phyloP scores from a whole-genome alignment of 2,329 filamentous ascomycete genomes.

The Chalaropsis thielavioides region DNA sequence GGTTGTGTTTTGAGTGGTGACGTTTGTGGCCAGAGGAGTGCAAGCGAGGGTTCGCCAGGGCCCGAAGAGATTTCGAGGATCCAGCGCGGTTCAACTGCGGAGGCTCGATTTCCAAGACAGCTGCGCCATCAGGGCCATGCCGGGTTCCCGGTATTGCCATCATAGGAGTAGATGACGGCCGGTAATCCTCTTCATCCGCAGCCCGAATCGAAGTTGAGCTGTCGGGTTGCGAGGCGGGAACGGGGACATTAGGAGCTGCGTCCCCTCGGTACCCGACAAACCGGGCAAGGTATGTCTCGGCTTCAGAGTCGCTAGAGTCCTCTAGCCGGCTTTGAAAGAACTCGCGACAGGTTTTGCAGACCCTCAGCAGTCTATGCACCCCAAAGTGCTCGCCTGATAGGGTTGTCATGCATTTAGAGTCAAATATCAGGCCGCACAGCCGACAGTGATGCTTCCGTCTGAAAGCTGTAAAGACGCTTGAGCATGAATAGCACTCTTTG shows the following conservation, averaged over 20 bases:
- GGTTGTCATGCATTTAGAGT: slow-evolving; percentile 87
- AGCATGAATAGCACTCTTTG: slow-evolving; percentile 91
- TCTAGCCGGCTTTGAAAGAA: slow-evolving; percentile 74
- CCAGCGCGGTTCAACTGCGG: slow-evolving; percentile 78
- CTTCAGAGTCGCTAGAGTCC: slow-evolving; percentile 63
- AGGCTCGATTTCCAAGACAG: slow-evolving; percentile 78
- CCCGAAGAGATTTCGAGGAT: slow-evolving; percentile 78
- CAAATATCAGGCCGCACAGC: slow-evolving; percentile 95
- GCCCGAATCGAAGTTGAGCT: slow-evolving; percentile 17
- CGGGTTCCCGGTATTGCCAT: slow-evolving; percentile 58
- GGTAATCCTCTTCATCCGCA: slow-evolving; percentile 32
- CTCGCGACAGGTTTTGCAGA: slow-evolving; percentile 83
- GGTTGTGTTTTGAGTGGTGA: slow-evolving; percentile 76
- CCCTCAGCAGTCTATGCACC: slow-evolving; percentile 66
- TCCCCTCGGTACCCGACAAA: slow-evolving; percentile 15
- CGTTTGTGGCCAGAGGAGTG: slow-evolving; percentile 70
- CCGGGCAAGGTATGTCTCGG: slow-evolving; percentile 50
- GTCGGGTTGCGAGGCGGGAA: slow-evolving; percentile 9
- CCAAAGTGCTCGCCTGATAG: slow-evolving; percentile 79
- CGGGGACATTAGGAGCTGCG: slow-evolving; percentile 7
- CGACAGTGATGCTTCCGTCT: slow-evolving; percentile 93
- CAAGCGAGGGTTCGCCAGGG: slow-evolving; percentile 51
- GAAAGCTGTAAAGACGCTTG: slow-evolving; percentile 81
- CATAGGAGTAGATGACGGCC: slow-evolving; percentile 48
- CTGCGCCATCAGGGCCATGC: slow-evolving; percentile 68